Evolutionary conservation across 169 alveolate species (phyloP).

Genomic region (Plasmodium yoelii): DNA sequence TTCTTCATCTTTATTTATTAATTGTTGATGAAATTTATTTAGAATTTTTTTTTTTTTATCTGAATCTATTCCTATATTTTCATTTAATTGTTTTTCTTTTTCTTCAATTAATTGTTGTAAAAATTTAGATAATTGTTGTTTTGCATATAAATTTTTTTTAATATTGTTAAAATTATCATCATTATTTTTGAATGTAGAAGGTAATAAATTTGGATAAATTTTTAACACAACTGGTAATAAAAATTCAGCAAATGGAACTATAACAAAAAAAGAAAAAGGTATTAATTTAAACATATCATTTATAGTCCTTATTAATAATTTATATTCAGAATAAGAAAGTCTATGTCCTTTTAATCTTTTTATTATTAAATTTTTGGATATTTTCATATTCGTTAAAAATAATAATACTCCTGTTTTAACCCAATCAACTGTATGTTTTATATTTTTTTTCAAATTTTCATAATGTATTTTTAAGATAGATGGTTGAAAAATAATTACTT

Average conservation of each 20-base stretch:
- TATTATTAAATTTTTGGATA: slow-evolving; percentile 82
- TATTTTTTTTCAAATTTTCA: slow-evolving; percentile 18
- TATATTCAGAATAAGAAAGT: slow-evolving; percentile 87
- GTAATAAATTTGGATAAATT: slow-evolving; percentile 91
- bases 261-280: slow-evolving; percentile 90
- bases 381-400: slow-evolving; percentile 84
- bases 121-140: slow-evolving; percentile 90
- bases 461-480: slow-evolving; percentile 27
- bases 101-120: slow-evolving; percentile 88
- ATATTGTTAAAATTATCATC: slow-evolving; percentile 84
- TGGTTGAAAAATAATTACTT: slow-evolving; percentile 46
- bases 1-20: slow-evolving; percentile 83
- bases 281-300: slow-evolving; percentile 90
- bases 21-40: slow-evolving; percentile 86
- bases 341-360: slow-evolving; percentile 88
- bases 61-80: slow-evolving; percentile 81
- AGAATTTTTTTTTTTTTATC: slow-evolving; percentile 83
- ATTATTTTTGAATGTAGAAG: slow-evolving; percentile 89
- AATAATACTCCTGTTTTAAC: slow-evolving; percentile 85
- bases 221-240: slow-evolving; percentile 90
- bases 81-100: slow-evolving; percentile 78
- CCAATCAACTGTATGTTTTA: slow-evolving; percentile 85
- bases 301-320: slow-evolving; percentile 87
- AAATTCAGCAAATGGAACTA: slow-evolving; percentile 92
- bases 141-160: slow-evolving; percentile 88